Evolutionary conservation across 1,284 basidiomycete genomes (phyloP).

Genomic region (Rhodotorula sp.): DNA sequence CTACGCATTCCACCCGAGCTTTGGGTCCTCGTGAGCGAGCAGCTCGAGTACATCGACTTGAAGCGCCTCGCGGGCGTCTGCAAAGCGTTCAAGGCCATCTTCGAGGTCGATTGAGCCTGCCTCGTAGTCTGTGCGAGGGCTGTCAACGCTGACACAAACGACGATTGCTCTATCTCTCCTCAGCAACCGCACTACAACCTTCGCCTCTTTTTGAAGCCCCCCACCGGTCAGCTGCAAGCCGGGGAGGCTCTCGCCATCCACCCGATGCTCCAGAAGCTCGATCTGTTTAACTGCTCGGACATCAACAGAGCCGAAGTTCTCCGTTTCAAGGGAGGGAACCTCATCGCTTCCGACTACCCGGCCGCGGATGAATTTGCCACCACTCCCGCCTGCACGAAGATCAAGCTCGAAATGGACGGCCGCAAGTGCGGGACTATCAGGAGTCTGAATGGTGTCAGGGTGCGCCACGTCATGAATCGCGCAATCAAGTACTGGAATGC

Average conservation of each 20-base stretch:
- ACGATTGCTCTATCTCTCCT: too few species aligned
- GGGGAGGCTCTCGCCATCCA: not conserved
- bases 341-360: not conserved
- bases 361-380: not conserved
- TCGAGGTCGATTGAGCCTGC: too few species aligned
- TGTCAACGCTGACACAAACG: too few species aligned
- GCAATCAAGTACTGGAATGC: not conserved
- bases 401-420: not conserved
- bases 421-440: not conserved
- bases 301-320: too few species aligned
- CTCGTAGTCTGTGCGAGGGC: too few species aligned
- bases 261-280: not conserved
- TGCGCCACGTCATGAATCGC: not conserved
- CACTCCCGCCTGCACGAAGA: not conserved
- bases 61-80: not conserved
- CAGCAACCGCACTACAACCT: too few species aligned
- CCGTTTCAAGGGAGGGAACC: too few species aligned
- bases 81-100: not conserved
- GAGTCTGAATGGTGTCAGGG: not conserved
- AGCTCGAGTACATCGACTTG: not conserved
- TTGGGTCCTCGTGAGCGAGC: not conserved
- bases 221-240: not conserved
- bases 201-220: not conserved
- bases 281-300: too few species aligned
- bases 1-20: not conserved